phyloP scores from a whole-genome alignment of 345 rosid genomes.

The Aquilaria sinensis region DNA sequence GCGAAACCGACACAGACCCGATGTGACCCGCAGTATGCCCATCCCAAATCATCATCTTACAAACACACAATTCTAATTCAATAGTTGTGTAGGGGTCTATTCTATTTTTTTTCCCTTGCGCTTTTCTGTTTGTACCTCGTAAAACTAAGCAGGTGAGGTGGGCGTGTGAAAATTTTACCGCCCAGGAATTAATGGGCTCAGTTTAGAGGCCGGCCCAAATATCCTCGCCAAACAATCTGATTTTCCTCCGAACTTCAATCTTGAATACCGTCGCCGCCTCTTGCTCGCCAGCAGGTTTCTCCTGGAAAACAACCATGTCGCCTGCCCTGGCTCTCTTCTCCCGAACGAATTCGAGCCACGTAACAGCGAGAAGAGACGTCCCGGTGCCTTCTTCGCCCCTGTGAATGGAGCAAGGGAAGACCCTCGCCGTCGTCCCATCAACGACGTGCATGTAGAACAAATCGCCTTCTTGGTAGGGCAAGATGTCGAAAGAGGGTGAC shows the following conservation, averaged over 20 bases:
- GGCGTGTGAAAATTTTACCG: no score
- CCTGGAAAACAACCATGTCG: constrained; percentile 2
- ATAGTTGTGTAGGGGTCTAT: no score
- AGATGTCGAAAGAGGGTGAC: background rate
- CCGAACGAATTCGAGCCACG: background rate
- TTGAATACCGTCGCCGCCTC: background rate
- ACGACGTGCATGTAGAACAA: background rate
- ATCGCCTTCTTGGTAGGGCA: background rate
- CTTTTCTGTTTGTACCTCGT: no score
- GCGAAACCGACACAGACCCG: no score
- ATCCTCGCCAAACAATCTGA: constrained; percentile 12
- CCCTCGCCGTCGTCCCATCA: background rate
- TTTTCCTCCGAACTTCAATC: constrained; percentile 7
- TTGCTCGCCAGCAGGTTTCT: background rate
- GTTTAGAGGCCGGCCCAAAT: constrained; percentile 4
- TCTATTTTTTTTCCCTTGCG: no score
- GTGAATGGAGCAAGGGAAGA: background rate
- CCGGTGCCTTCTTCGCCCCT: background rate
- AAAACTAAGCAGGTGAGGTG: no score
- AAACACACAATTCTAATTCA: no score
- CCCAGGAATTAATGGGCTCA: no score
- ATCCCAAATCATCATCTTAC: no score
- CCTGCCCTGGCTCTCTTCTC: background rate
- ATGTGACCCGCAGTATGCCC: no score
- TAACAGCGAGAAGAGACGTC: background rate